Base-by-base conservation (phyloP, 1,284 basidiomycete species). In the Athelia psychrophila region DNA sequence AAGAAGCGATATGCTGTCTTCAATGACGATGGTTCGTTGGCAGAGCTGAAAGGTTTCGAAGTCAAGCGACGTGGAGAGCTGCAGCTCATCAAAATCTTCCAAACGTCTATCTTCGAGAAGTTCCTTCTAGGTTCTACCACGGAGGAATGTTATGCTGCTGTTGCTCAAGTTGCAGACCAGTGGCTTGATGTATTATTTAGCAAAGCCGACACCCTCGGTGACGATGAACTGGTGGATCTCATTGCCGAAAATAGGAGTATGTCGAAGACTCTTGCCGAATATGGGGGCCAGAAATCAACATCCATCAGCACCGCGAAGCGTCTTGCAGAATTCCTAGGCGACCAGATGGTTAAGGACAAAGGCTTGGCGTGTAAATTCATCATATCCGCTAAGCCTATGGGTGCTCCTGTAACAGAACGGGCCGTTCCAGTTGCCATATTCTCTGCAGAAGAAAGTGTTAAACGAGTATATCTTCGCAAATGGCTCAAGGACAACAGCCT, bases 1-100 rank as follows among this genome's bases (percentile, higher is more conserved):
- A 99, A 99, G 79, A 99, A 99, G 70, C 91, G 97, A 47, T 99
- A 99, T 62, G 97, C 97, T 3, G 97, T 99, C n/a, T 99, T 99
- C 78, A 96, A 99, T 63, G 92, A 95, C 58, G 96, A 99, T 63
- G 97, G 97, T 2, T 92, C 91, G 15, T 80, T 99, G 2, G 97
- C 97, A 2, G 97, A 99, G 67, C 75, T 99, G 61, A 99, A 99
- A 66, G 97, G 97, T 0, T 99, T 99, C 73, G 97, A 99, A 67
- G 95, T 99, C 58, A 99, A 99, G 72, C 91, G 97, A 53, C 84
- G 97, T 50, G 97, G 97, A 44, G 97, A 99, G 69, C 78, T 99
- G 50, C 97, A 99, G 65, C 86, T 99, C 64, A 97, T 99, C 87
- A 99, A 99, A 75, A 97, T 96, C 61, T 99, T 99, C 81, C 97